Evolutionary conservation across 2,329 filamentous ascomycete species (phyloP), one percentile per base, ranked within the genome.

Genomic region (Geoglossum cookeanum): DNA sequence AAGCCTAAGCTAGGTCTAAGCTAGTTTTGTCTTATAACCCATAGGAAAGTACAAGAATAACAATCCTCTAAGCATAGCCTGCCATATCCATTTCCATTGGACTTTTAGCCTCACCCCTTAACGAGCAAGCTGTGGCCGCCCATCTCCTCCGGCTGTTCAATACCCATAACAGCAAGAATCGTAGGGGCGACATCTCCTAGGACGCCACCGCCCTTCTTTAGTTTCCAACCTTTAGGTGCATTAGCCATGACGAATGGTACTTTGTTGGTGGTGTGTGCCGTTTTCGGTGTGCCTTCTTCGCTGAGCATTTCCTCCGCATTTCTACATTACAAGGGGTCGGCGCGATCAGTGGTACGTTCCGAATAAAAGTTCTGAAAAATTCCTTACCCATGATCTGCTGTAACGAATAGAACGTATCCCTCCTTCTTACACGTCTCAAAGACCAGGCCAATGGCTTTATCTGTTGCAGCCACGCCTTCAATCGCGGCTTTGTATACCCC

Each of bases 281-380:
- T 98, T 81, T 98, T 98, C 65, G 92, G 92, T 69, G 88, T 94
- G 69, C 90, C 89, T 69, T 96, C 87, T 64, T 87, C 75, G 68
- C 89, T 97, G 72, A 97, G 85, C 92, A 98, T 98, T 76, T 98
- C 92, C 75, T 98, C 92, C 58, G 92, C 92, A 68, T 98, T 98
- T 66, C 77, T 78, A 57, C 15, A 48, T 49, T 17, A 7, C 15
- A 45, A 68, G 58, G 59, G 60, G 42, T 58, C 56, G 27, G 58
- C 68, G 64, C 42, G 11, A 39, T 39, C 59, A 61, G 52, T 13
- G 37, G 42, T 6, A 57, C n/a, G 58, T n/a, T 33, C 48, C 9
- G 9, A 35, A 30, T 1, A 29, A 9, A 11, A 53, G 30, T 27
- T 47, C 29, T 37, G 11, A 32, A 17, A 51, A 33, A 53, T 6